These are phyloP conservation scores for Ceratocystiopsis sp. DNA, from an alignment of 2,329 filamentous ascomycete genomes.

Conservation along the genomic window DNA sequence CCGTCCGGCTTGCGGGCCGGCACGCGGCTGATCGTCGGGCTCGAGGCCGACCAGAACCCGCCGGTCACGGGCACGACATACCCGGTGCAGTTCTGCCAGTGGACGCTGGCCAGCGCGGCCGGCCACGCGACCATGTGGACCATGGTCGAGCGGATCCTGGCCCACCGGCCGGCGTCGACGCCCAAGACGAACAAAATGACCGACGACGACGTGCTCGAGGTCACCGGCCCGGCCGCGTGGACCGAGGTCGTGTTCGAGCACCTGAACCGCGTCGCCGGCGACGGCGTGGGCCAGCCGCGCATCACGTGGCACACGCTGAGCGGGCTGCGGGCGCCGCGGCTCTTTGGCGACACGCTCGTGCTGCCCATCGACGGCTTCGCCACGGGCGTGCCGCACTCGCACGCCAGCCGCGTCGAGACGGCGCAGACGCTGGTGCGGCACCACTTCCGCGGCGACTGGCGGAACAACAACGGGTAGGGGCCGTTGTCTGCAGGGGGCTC, in stretches of 20 bases:
- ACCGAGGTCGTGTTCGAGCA: slow-evolving; percentile 16
- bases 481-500: too few species aligned
- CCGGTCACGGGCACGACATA: slow-evolving; percentile 13
- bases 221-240: slow-evolving; percentile 17
- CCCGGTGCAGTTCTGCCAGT: slow-evolving; percentile 19
- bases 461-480: slow-evolving; percentile 1
- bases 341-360: slow-evolving; percentile 11
- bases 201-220: slow-evolving; percentile 14
- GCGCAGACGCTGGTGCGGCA: slow-evolving; percentile 5
- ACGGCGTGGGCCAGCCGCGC: slow-evolving; percentile 3
- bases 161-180: neutral
- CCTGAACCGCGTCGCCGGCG: slow-evolving; percentile 10
- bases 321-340: slow-evolving; percentile 8
- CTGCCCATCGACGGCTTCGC: slow-evolving; percentile 12
- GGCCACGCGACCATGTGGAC: slow-evolving; percentile 15
- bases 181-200: neutral
- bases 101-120: slow-evolving; percentile 18
- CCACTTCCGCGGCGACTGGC: slow-evolving; percentile 7
- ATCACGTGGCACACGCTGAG: slow-evolving; percentile 8
- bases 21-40: slow-evolving; percentile 15
- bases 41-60: slow-evolving; percentile 16
- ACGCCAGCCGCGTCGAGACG: slow-evolving; percentile 1
- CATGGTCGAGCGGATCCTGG: slow-evolving; percentile 14
- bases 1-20: slow-evolving; percentile 8
- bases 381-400: slow-evolving; percentile 10